A percentile compares a stretch with the other conserved stretches of the same genome.
phyloP scores from a whole-genome alignment of 345 rosid species.

The Lepidium sativum region DNA sequence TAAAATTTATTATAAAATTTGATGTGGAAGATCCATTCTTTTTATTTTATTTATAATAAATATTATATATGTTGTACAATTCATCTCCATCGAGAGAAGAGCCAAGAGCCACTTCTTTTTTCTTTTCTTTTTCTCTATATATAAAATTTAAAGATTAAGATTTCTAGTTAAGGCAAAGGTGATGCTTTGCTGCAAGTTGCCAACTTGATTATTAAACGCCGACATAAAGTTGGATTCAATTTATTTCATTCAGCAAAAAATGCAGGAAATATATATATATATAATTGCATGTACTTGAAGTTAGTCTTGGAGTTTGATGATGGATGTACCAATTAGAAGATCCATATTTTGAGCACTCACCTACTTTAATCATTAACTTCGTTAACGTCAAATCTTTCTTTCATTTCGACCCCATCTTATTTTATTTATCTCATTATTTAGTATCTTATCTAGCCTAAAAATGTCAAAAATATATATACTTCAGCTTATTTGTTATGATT shows the following conservation, averaged over 20 bases:
- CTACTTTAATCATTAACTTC: conserved; percentile 17
- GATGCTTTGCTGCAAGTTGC: conserved; percentile 19
- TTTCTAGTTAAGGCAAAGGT: conserved; percentile 21
- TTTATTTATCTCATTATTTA: too few relatives aligned
- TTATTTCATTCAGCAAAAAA: neutral
- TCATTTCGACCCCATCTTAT: too few relatives aligned
- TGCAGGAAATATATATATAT: neutral
- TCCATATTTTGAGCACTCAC: conserved; percentile 10
- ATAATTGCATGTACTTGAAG: neutral
- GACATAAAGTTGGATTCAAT: neutral
- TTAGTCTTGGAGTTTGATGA: neutral
- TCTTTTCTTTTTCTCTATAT: neutral
- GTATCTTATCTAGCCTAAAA: too few relatives aligned
- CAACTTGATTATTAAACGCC: conserved; percentile 24
- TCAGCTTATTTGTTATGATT: too few relatives aligned
- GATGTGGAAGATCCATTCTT: conserved; percentile 1
- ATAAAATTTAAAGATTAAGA: neutral
- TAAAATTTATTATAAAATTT: neutral
- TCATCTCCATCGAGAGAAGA: neutral
- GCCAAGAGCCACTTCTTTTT: neutral
- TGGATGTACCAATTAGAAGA: conserved; percentile 17
- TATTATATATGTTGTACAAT: neutral
- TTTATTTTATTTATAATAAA: neutral
- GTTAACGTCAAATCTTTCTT: conserved; percentile 20
- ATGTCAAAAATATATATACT: too few relatives aligned